Conservation (phyloP, 768 basidiomycete species). For the Termitomyces sp. region DNA sequence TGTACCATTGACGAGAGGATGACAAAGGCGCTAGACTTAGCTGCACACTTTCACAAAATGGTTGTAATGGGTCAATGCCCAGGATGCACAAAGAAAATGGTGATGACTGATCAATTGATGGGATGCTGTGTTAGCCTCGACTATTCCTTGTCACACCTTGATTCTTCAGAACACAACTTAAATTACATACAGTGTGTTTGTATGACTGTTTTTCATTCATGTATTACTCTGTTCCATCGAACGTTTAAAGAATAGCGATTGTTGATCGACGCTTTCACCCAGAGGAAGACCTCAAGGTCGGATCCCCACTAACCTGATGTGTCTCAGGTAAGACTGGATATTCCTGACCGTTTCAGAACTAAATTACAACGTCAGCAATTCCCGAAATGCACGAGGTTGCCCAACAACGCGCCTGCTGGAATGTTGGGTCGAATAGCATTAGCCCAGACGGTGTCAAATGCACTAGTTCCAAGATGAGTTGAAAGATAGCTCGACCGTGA, state of each 20-base stretch:
- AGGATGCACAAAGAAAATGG: too few relatives aligned
- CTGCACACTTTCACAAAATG: background rate
- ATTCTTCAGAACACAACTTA: too few relatives aligned
- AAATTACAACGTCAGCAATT: background rate
- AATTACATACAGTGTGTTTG: too few relatives aligned
- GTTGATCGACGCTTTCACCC: too few relatives aligned
- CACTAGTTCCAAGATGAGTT: conserved; percentile 16
- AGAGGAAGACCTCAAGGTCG: background rate
- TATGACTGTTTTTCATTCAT: background rate
- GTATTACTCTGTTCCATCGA: background rate
- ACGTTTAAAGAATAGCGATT: background rate
- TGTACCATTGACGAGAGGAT: background rate
- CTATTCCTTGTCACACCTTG: too few relatives aligned
- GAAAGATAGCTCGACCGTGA: background rate
- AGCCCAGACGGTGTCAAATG: conserved; percentile 33
- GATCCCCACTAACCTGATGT: background rate
- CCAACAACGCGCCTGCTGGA: conserved; percentile 16
- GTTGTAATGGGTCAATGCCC: background rate
- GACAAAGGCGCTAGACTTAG: background rate
- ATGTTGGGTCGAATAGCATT: conserved; percentile 32
- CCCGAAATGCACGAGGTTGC: background rate
- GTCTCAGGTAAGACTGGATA: conserved; percentile 10
- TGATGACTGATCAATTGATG: background rate
- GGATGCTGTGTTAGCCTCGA: too few relatives aligned
- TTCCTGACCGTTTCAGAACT: conserved; percentile 15